phyloP scores from a whole-genome alignment of 139 green algal genomes.

The Chlamydomonas applanata region DNA sequence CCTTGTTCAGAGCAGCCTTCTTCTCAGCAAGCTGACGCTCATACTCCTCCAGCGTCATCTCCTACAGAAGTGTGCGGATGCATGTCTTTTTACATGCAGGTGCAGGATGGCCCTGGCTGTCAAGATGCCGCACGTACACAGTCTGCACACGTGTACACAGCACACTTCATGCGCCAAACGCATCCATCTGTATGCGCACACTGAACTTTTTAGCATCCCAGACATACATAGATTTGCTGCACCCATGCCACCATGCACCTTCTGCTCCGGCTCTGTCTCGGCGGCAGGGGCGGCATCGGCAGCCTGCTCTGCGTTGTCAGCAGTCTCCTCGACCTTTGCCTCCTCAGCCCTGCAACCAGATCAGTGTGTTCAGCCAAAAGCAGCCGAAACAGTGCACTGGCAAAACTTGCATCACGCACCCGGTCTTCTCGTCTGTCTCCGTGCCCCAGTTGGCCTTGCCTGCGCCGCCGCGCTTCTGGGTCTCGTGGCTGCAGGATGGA shows the following conservation, averaged over 20 bases:
- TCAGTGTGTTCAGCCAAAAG: too few relatives aligned
- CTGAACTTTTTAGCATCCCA: neutral
- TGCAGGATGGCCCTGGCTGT: neutral
- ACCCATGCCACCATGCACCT: neutral
- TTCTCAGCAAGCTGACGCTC: slow-evolving; percentile 71
- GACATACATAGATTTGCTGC: neutral
- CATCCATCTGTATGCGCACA: too few relatives aligned
- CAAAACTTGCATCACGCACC: neutral
- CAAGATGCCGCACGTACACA: too few relatives aligned
- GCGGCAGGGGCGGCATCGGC: slow-evolving; percentile 1
- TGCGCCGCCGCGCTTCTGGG: slow-evolving; percentile 73
- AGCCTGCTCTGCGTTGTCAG: neutral
- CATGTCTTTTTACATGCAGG: neutral
- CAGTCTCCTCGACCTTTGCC: neutral
- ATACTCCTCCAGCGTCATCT: slow-evolving; percentile 77
- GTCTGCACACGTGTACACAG: too few relatives aligned
- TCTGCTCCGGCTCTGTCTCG: slow-evolving; percentile 26
- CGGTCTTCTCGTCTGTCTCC: slow-evolving; percentile 56
- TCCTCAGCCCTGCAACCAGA: neutral
- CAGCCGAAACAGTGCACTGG: neutral
- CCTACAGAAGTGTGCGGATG: too few relatives aligned
- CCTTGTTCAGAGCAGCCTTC: slow-evolving; percentile 75
- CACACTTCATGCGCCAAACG: too few relatives aligned
- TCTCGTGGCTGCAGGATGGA: slow-evolving; percentile 62
- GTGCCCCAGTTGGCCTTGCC: slow-evolving; percentile 82